Base-by-base conservation (phyloP, 176 grass and related monocot species). In the Hordeum vulgare region DNA sequence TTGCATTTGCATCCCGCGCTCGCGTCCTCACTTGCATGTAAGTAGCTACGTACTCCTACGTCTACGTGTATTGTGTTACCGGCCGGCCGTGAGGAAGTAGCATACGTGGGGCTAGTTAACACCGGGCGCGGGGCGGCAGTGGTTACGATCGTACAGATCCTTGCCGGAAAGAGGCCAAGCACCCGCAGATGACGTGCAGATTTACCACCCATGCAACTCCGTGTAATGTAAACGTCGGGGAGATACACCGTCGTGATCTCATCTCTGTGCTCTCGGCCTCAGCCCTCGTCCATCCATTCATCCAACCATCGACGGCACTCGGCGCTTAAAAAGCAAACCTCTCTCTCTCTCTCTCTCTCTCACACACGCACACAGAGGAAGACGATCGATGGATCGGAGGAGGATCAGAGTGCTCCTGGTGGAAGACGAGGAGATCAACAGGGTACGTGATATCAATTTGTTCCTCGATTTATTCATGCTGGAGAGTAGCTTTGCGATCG, bases 341-440 rank as follows among this genome's bases (percentile, higher is more conserved):
- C 9, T 6, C n/a, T n/a, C 5, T 17, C 15, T 31, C 26, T 36
- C 20, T 36, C 9, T 6, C 20, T 36, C 9, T 6, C 18, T 6
- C 12, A 13, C 41, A 44, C 3, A 44, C 41, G 13, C 10, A 42
- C 10, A 42, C 40, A 12, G 44, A 37, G 3, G 1, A n/a, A 13
- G 28, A 49, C n/a, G n/a, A n/a, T n/a, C 40, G 9, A 73, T 45
- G 80, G 53, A 70, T 61, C 72, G 80, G 3, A 88, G 11, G 80
- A 72, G 8, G 53, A 27, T 75, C 78, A 87, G 29, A 15, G 85
- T 90, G 8, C 88, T 93, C 23, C 87, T 93, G 8, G 91, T 90
- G 11, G 91, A 90, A 78, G 91, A 93, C 69, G 85, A 79, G 35
- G 81, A 72, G 60, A 70, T 90, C 78, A 28, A 85, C 33, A 23